Evolutionary conservation across 176 grass and related monocot genomes (phyloP).

Genomic region (Phyllostachys edulis): DNA sequence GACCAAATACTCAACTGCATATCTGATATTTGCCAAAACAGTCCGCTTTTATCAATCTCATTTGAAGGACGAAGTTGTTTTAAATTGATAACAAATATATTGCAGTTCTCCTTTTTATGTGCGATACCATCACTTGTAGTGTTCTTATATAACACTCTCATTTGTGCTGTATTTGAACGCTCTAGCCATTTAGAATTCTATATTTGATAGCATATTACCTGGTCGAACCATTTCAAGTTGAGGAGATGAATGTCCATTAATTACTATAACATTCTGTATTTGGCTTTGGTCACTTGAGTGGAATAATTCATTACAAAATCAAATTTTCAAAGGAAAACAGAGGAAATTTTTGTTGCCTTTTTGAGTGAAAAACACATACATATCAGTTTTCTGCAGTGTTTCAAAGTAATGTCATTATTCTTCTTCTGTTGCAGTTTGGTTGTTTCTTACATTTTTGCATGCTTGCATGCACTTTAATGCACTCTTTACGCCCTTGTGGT

Average conservation of each 20-base stretch:
- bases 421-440: neutral
- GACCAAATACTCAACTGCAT: neutral
- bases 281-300: neutral
- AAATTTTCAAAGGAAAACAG: neutral
- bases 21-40: neutral
- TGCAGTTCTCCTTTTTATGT: neutral
- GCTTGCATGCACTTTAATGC: neutral
- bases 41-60: neutral
- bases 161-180: constrained; percentile 9
- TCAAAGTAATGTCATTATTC: neutral
- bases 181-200: neutral
- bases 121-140: neutral
- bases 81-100: constrained; percentile 10
- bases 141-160: neutral
- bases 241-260: constrained; percentile 1
- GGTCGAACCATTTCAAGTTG: neutral
- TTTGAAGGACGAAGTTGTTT: neutral
- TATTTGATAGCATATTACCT: neutral
- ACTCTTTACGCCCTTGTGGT: neutral
- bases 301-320: neutral
- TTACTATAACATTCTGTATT: neutral
- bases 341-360: neutral
- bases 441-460: neutral
- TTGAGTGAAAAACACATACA: neutral
- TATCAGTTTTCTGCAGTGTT: neutral